Evolutionary conservation across 768 basidiomycete genomes (phyloP).

Genomic region (Rhodotorula babjevae): DNA sequence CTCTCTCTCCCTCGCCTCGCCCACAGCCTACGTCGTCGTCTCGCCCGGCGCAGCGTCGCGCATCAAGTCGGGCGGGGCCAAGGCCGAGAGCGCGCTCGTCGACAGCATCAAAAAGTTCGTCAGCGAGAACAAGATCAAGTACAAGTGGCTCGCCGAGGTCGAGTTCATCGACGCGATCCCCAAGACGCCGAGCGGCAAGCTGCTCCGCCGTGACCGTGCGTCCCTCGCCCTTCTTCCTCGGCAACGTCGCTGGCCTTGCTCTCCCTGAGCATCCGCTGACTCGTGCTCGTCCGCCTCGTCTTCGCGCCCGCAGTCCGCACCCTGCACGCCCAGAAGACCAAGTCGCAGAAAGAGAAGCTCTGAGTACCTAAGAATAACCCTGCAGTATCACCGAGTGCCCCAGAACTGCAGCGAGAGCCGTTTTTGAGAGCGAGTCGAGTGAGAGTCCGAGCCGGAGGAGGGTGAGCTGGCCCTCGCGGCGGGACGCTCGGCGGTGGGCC

Average conservation of each 20-base stretch:
- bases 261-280: too few species aligned
- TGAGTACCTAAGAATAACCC: neutral
- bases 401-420: too few species aligned
- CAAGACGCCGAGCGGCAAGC: constrained; percentile 30
- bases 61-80: neutral
- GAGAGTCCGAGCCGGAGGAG: too few species aligned
- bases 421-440: too few species aligned
- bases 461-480: too few species aligned
- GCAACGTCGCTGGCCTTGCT: neutral
- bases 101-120: constrained; percentile 22
- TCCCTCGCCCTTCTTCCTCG: neutral
- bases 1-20: too few species aligned
- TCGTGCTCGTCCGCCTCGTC: too few species aligned
- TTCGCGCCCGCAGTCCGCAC: constrained; percentile 5
- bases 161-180: constrained; percentile 34
- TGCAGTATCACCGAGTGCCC: too few species aligned
- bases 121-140: constrained; percentile 26
- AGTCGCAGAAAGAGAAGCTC: neutral
- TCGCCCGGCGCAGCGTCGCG: neutral
- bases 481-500: too few species aligned
- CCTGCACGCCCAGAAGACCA: constrained; percentile 3
- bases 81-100: neutral
- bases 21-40: constrained; percentile 25
- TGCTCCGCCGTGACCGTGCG: constrained; percentile 23
- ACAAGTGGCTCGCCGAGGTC: constrained; percentile 32